Base-by-base conservation (phyloP, 306 rosid species). In the Vicia sativa region DNA sequence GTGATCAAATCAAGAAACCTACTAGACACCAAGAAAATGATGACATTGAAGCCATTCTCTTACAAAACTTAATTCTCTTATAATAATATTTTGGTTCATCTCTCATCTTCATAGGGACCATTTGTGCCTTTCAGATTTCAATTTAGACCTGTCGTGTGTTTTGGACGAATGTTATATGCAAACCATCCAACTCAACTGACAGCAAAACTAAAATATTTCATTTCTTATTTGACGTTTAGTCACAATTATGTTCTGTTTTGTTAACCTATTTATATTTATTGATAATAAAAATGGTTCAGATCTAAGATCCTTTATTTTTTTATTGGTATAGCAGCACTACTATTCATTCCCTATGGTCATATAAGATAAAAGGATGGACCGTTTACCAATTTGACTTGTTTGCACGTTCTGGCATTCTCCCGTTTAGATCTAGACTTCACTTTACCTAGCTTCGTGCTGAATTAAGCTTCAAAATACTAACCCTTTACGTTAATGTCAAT, bases 401-500 rank as follows among this genome's bases (percentile, higher is more conserved):
- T 71, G 60, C 76, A 70, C 60, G 74, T 74, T 74, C 38, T 28
- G 65, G 59, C 41, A 67, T 45, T 18, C 23, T 62, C 34, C 58
- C 76, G 38, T 11, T 21, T 58, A 48, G 77, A 77, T 59, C 63
- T 71, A 48, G 14, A 28, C 11, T 6, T 10, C 10, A 26, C 37
- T 35, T 54, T 11, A 11, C 61, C 37, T 54, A 11, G 4, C 50
- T 39, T 15, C 31, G 9, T 29, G 71, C 73, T 41, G 14, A 59
- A 34, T 34, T 34, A 34, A 78, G 26, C 23, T 53, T 48, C 25
- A 34, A 6, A 39, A 59, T 41, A 2, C 37, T 29, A 3, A 67
- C 70, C 44, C 42, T 65, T 72, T 78, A 65, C 65, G 44, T 50
- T 52, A 50, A 52, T 52, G 71, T 78, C 55, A 59, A 76, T 67